Percentiles rank a stretch among this genome's conserved stretches.
Conservation (phyloP, 2,329 filamentous ascomycete genomes). For the Xylariaceae sp. region DNA sequence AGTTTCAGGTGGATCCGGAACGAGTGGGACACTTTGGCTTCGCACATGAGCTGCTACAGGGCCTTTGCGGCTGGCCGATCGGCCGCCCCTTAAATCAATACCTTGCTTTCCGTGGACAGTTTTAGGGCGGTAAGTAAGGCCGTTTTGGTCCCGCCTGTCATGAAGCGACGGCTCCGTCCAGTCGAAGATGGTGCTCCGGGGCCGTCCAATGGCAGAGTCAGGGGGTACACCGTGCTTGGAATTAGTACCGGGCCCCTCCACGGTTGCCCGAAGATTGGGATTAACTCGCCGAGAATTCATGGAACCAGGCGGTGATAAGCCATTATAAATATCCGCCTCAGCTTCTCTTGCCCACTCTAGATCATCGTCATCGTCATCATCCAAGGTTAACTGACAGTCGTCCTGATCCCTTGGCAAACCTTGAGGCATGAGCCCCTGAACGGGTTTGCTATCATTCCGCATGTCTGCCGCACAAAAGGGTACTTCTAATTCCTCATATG, state of each 20-base stretch:
- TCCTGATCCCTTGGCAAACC: conserved; percentile 39
- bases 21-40: conserved; percentile 75
- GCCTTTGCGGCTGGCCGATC: conserved; percentile 61
- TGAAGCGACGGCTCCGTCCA: conserved; percentile 65
- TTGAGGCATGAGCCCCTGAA: conserved; percentile 26
- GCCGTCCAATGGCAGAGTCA: conserved; percentile 43
- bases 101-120: conserved; percentile 76
- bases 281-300: conserved; percentile 52
- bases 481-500: conserved; percentile 32
- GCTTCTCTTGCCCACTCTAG: conserved; percentile 60
- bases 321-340: conserved; percentile 50
- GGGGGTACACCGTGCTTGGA: conserved; percentile 37
- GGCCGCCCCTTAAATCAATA: conserved; percentile 65
- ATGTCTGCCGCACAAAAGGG: conserved; percentile 25
- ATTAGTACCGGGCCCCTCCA: conserved; percentile 51
- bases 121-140: conserved; percentile 60
- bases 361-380: conserved; percentile 61
- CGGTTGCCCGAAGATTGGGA: conserved; percentile 50
- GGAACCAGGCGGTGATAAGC: conserved; percentile 56
- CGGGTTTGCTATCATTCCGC: conserved; percentile 24
- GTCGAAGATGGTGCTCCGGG: conserved; percentile 69
- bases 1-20: conserved; percentile 58
- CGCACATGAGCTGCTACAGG: conserved; percentile 68
- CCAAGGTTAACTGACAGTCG: conserved; percentile 51
- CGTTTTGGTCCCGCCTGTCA: conserved; percentile 57